Conservation (phyloP, 345 rosid genomes). For the Citrus australasica region DNA sequence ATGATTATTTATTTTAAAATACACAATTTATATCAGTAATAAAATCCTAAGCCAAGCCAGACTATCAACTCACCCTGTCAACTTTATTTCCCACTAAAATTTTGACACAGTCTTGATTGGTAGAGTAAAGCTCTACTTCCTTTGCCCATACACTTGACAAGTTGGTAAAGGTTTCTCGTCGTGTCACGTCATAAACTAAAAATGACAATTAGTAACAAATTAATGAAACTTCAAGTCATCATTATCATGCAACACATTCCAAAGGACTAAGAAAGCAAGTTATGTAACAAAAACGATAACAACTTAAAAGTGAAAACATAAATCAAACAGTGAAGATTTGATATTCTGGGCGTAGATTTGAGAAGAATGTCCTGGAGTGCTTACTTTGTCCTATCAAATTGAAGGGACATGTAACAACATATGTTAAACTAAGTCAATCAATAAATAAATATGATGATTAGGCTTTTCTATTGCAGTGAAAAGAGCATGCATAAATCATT, state of each 20-base stretch:
- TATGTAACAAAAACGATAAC: background rate
- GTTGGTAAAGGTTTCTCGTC: conserved; percentile 73
- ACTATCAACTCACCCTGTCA: conserved; percentile 51
- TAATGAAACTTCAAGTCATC: conserved; percentile 3
- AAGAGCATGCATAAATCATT: background rate
- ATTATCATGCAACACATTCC: background rate
- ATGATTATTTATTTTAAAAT: background rate
- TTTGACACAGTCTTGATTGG: conserved; percentile 68
- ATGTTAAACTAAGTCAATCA: background rate
- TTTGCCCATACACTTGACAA: conserved; percentile 81
- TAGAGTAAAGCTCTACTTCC: conserved; percentile 80
- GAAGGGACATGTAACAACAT: background rate
- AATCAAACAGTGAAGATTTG: background rate
- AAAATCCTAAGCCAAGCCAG: background rate
- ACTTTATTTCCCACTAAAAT: conserved; percentile 88
- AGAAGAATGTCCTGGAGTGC: background rate
- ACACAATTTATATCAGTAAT: background rate
- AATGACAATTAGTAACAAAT: background rate
- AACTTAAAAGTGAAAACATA: background rate
- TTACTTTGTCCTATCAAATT: background rate
- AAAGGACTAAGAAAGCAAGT: background rate
- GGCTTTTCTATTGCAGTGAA: no score
- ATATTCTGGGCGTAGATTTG: background rate
- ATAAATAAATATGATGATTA: background rate
- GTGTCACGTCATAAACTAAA: conserved; percentile 86